Conservation (phyloP, 2,329 filamentous ascomycete species). For the Chaetomiaceae sp. region DNA sequence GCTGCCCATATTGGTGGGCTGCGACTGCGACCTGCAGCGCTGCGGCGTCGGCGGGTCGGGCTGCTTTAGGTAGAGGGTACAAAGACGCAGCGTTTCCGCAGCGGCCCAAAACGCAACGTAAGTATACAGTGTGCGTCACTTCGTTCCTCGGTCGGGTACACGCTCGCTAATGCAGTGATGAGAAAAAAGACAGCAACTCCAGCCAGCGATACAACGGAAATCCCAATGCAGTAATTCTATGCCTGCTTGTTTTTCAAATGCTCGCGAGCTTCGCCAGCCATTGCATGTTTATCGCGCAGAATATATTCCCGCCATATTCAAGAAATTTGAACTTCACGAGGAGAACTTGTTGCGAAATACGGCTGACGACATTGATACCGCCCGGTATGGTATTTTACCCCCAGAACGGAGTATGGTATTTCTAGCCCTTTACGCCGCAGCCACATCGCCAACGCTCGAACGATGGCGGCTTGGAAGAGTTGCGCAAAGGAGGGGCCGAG, state of each 20-base stretch:
- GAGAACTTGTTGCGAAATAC: too few species aligned
- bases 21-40: slow-evolving; percentile 12
- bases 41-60: slow-evolving; percentile 18
- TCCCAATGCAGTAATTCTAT: too few species aligned
- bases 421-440: slow-evolving; percentile 19
- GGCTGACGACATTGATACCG: too few species aligned
- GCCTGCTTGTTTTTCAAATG: too few species aligned
- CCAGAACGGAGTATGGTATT: too few species aligned
- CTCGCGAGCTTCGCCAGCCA: too few species aligned
- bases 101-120: slow-evolving; percentile 2
- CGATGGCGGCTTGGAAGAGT: slow-evolving; percentile 1
- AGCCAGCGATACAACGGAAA: not conserved
- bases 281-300: too few species aligned
- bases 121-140: not conserved
- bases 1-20: slow-evolving; percentile 12
- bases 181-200: not conserved
- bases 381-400: too few species aligned
- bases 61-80: slow-evolving; percentile 5
- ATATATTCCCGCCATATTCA: too few species aligned
- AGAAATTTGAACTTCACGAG: too few species aligned
- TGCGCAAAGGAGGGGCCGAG: slow-evolving; percentile 17
- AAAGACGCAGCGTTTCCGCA: not conserved
- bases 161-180: not conserved
- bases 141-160: not conserved
- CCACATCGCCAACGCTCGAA: slow-evolving; percentile 20